Conservation (phyloP, 2,329 filamentous ascomycete genomes). For the Colletotrichum shisoi region DNA sequence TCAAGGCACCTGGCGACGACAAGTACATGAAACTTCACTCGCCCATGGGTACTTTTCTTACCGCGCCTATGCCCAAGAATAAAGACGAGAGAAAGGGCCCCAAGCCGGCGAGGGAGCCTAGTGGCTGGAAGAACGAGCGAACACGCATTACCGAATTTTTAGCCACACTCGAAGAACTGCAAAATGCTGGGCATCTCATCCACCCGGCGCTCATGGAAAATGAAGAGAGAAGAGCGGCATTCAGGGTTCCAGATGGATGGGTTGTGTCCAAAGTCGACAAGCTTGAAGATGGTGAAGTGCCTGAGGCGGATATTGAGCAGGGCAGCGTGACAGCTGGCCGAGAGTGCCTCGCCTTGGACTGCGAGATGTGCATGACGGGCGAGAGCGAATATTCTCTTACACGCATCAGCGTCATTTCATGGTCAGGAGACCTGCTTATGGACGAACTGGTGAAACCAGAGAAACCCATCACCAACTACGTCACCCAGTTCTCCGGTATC, state of each 20-base stretch:
- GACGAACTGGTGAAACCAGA: conserved; percentile 93
- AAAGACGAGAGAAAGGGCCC: conserved; percentile 65
- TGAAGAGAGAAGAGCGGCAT: conserved; percentile 62
- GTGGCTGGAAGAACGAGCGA: conserved; percentile 75
- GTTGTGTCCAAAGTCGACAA: conserved; percentile 75
- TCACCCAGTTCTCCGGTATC: conserved; percentile 92
- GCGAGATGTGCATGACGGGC: conserved; percentile 95
- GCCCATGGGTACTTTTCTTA: conserved; percentile 83
- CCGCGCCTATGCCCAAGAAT: conserved; percentile 72
- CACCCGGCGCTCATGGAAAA: conserved; percentile 78
- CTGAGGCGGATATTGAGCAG: conserved; percentile 74
- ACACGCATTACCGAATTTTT: conserved; percentile 85
- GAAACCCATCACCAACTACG: conserved; percentile 88
- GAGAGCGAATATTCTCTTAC: conserved; percentile 83
- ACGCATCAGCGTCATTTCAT: conserved; percentile 84
- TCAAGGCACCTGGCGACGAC: conserved; percentile 86
- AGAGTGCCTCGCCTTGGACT: conserved; percentile 83
- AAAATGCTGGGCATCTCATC: conserved; percentile 82
- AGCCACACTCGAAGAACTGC: conserved; percentile 74
- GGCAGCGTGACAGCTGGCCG: conserved; percentile 86
- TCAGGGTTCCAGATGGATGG: conserved; percentile 75
- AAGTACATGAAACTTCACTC: conserved; percentile 83
- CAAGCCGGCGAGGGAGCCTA: conserved; percentile 68
- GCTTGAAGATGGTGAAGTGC: conserved; percentile 71
- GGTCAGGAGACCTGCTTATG: conserved; percentile 82